Evolutionary conservation across 1,139 yeast genomes (phyloP), one percentile per base, ranked within the genome.

Genomic region (Diutina sp.): DNA sequence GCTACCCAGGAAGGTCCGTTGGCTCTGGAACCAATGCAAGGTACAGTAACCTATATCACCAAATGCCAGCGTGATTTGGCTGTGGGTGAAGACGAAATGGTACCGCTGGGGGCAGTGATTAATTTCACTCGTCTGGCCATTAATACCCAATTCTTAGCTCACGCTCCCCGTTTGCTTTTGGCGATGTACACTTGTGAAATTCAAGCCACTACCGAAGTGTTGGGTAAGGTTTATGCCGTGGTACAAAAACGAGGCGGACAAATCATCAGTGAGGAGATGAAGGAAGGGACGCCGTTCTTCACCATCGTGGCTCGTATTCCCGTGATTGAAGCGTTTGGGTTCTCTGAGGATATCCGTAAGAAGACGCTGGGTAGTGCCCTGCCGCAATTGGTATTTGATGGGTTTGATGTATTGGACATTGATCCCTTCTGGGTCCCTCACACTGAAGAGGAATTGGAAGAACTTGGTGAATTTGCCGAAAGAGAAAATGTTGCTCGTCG

Each of bases 401-500:
- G 99, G 1, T 95, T 80, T 68, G 95, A 90, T 64, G 74, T 85
- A 61, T 79, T 91, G 56, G 96, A 90, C 60, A 82, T 87, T 62
- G 98, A 95, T 72, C 99, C 99, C 48, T 95, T 87, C 76, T 95
- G 99, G 99, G 96, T 93, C 12, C 99, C 99, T n/a, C 89, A 93
- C 6, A 95, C 99, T 0, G 97, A 89, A 64, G 98, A 90, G 68
- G 99, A 95, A 67, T 72, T 93, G 55, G 99, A 93, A 67, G 96
- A 90, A 59, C 74, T 89, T 55, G 99, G 99, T 35, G 97, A 90
- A 61, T 80, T 82, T 62, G 97, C 97, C 0, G 99, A 95, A 64
- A 80, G 89, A 64, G 98, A 90, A 64, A 93, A 93, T 66, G 76
- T 90, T 59, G 98, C 97, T 0, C 79, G 95, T 67, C 76, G 78